phyloP scores from a whole-genome alignment of 2,329 filamentous ascomycete species.

The Acephala macrosclerotiorum region DNA sequence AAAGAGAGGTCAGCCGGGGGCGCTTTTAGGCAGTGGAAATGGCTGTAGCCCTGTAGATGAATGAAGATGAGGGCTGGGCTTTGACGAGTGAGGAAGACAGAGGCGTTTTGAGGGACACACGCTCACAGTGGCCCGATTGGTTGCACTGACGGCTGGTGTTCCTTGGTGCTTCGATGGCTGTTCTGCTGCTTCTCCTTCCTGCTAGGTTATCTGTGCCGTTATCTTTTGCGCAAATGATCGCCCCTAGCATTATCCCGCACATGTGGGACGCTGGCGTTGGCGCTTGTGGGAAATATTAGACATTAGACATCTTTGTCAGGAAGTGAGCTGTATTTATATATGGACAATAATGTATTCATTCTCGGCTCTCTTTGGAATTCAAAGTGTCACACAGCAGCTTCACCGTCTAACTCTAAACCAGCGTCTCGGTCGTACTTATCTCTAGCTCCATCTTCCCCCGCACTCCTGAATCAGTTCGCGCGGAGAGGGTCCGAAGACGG shows the following conservation, averaged over 20 bases:
- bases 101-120: background rate
- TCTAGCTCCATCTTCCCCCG: slow-evolving; percentile 10
- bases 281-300: background rate
- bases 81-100: background rate
- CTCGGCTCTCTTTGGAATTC: background rate
- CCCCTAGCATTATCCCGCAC: slow-evolving; percentile 5
- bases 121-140: slow-evolving; percentile 7
- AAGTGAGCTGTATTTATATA: background rate
- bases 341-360: background rate
- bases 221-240: slow-evolving; percentile 15
- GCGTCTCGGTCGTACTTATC: background rate
- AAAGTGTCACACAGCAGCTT: background rate
- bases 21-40: slow-evolving; percentile 6
- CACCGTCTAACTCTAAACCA: background rate
- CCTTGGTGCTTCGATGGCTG: slow-evolving; percentile 17
- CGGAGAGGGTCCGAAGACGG: background rate
- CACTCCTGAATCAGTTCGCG: background rate
- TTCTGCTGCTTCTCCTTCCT: slow-evolving; percentile 2
- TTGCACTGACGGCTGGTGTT: background rate
- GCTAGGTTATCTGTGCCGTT: slow-evolving; percentile 14
- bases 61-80: background rate
- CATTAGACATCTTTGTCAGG: background rate
- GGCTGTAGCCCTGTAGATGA: background rate
- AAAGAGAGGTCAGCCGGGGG: slow-evolving; percentile 10
- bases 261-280: background rate